Conservation (phyloP, 164 flowering plant species). For the Tetracentron sinense region DNA sequence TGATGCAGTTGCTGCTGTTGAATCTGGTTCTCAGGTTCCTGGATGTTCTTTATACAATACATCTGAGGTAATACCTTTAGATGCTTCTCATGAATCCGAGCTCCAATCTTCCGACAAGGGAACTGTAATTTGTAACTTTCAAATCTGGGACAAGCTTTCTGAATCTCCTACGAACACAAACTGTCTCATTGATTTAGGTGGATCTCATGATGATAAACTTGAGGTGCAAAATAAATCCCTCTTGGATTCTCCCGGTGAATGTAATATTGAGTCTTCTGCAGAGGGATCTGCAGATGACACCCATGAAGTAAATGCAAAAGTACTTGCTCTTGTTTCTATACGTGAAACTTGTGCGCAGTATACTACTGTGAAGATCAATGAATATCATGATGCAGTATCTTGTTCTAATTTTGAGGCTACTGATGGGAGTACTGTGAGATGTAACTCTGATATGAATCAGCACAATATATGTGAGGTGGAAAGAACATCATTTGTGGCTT, state of each 20-base stretch:
- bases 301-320: constrained; percentile 7
- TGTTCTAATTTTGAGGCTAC: constrained; percentile 8
- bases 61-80: constrained; percentile 15
- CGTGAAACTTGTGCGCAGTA: constrained; percentile 9
- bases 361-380: background rate
- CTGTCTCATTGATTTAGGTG: constrained; percentile 10
- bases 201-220: constrained; percentile 10
- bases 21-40: constrained; percentile 15
- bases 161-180: constrained; percentile 15
- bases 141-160: constrained; percentile 9
- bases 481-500: constrained; percentile 9
- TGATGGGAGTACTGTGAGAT: constrained; percentile 6
- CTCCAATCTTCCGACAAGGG: constrained; percentile 7
- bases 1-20: constrained; percentile 17
- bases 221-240: constrained; percentile 3
- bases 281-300: background rate
- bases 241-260: background rate
- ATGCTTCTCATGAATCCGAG: constrained; percentile 20
- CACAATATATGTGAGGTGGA: constrained; percentile 7
- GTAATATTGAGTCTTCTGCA: background rate
- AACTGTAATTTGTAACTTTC: background rate
- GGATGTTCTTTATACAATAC: constrained; percentile 16
- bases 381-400: constrained; percentile 9
- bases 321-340: constrained; percentile 9
- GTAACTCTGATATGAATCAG: constrained; percentile 12